Base-by-base conservation (phyloP, 768 basidiomycete species). In the Cyclocybe cylindracea region DNA sequence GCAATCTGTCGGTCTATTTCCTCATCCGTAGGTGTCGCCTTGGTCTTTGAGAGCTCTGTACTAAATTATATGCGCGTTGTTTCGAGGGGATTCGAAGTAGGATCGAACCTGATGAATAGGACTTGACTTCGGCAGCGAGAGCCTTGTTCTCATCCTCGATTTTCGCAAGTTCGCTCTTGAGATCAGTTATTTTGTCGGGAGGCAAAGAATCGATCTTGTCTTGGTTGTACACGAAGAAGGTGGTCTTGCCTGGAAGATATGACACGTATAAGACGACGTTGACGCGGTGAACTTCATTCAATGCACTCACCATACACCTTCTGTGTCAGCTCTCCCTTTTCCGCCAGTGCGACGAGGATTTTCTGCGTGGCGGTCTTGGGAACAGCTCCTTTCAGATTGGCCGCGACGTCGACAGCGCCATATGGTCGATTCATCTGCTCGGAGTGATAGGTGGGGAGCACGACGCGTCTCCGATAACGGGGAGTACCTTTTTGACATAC, bases 391-490 rank as follows among this genome's bases (percentile, higher is more conserved):
- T 95, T 95, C 31, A 97, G 72, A 69, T 97, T 97, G 8, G 93
- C 91, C 11, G 89, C 80, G 5, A 96, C 86, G 65, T 97, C 94
- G 34, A 94, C 93, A 54, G 91, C 92, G 7, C 93, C 93, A 62
- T 87, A 95, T 5, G 93, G 93, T n/a, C 93, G 80, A 68, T 96
- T 96, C 83, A 93, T 91, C 91, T 94, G 61, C 34, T 40, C 35
- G 40, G 19, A 31, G 48, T 33, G 11, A 13, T 35, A 29, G 19
- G 46, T 35, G 40, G 24, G 14, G 42, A 40, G 24, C 37, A 19
- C 16, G 32, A 48, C 35, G 51, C n/a, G 14, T 41, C 37, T 46
- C 24, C 40, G 33, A 37, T 32, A 11, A 31, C 10, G 29, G 19
- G 6, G 45, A 34, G 44, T 54, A 89, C 92, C 70, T 70, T 74